Evolutionary conservation across 768 basidiomycete genomes (phyloP), one percentile per base, ranked within the genome.

Genomic region (Termitomyces sp.): DNA sequence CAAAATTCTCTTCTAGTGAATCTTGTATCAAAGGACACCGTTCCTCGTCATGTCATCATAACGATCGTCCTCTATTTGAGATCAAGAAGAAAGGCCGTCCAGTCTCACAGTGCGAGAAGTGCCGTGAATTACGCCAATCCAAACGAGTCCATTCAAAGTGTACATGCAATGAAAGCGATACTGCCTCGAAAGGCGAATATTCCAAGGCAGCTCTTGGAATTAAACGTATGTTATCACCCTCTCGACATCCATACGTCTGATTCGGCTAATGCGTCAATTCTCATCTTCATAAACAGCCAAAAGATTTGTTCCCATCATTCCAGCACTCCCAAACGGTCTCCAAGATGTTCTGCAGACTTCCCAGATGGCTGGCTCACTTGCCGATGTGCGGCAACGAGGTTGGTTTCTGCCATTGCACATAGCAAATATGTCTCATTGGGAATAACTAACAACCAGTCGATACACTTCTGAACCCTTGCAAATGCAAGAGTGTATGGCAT

Each of bases 11-110:
- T 36, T 41, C 34, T 65, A 94, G 94, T 71, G 90, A 89, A 76
- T 88, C 92, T 13, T 97, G 94, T 71, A 94, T 95, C 69, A 94
- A 94, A 73, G 94, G 94, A 0, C 94, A 97, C 67, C 86, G 94
- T 53, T 94, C 94, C 13, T 93, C 92, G 3, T 84, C 84, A 14
- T 97, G 94, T 69, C 81, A 82, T 48, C 94, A 97, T 68, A 85
- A 85, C 31, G 90, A 93, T 63, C 79, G 94, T 20, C 92, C 93
- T 4, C 77, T 97, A n/a, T 94, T 91, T 61, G 92, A 95, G 69
- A 86, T 96, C 58, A 92, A 94, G 79, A 91, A 89, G 77, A 94
- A 96, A 69, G 94, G 94, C 2, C 81, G 94, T 7, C 94, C 94
- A 0, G 83, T 93, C 16, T 92, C 94, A 7, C 94, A 96, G 69